Percentiles rank a stretch among this genome's conserved stretches.
Conservation (phyloP, 2,329 filamentous ascomycete species). For the Talaromyces amestolkiae region DNA sequence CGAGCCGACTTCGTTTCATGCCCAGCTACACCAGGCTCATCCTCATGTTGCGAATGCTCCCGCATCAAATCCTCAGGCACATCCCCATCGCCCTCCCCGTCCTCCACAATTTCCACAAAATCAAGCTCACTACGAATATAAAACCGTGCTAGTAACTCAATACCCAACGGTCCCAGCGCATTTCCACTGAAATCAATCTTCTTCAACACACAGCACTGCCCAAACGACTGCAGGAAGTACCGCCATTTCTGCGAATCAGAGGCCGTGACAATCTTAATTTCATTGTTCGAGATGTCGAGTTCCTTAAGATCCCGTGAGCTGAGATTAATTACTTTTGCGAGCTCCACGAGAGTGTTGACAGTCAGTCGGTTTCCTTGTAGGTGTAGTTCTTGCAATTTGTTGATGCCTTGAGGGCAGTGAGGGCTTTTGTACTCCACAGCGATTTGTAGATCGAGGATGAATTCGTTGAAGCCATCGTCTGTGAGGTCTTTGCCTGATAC, state of each 20-base stretch:
- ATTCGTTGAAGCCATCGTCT: slow-evolving; percentile 44
- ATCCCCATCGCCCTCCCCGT: neutral
- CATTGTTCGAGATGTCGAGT: slow-evolving; percentile 49
- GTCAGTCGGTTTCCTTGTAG: slow-evolving; percentile 48
- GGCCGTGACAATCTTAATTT: slow-evolving; percentile 36
- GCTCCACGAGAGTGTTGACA: slow-evolving; percentile 37
- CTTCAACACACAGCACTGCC: slow-evolving; percentile 42
- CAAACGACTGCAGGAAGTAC: slow-evolving; percentile 45
- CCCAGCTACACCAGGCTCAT: no score
- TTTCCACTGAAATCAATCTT: slow-evolving; percentile 49
- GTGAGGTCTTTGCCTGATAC: slow-evolving; percentile 46
- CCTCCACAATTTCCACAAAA: slow-evolving; percentile 32
- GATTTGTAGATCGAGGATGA: slow-evolving; percentile 43
- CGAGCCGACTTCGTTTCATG: neutral
- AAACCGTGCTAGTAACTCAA: slow-evolving; percentile 47
- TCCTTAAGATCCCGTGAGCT: slow-evolving; percentile 46
- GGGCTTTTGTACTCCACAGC: slow-evolving; percentile 38
- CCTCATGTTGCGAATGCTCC: neutral
- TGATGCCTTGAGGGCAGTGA: slow-evolving; percentile 29
- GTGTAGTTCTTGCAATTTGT: slow-evolving; percentile 48
- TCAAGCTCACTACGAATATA: slow-evolving; percentile 41
- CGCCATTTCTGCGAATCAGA: slow-evolving; percentile 44
- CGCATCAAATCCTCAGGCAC: neutral
- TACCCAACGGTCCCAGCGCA: slow-evolving; percentile 38
- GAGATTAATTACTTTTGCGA: slow-evolving; percentile 44